phyloP scores from a whole-genome alignment of 2,329 filamentous ascomycete species.

The Chalaropsis ovoidea region DNA sequence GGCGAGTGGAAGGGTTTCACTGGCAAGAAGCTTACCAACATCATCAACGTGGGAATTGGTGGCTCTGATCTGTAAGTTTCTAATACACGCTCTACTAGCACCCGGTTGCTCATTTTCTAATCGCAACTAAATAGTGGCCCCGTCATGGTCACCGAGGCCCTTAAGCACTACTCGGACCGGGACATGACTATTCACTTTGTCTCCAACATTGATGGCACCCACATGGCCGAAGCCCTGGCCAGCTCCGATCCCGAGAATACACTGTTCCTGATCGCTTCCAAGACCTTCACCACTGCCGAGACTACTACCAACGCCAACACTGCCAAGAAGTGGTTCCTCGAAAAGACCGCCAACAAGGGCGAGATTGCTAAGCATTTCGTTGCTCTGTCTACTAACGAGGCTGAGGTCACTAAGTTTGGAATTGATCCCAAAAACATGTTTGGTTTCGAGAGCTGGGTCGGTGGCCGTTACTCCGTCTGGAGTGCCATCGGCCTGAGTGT shows the following conservation, averaged over 20 bases:
- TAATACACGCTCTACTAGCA: conserved; percentile 28
- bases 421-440: conserved; percentile 99
- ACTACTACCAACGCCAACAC: conserved; percentile 95
- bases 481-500: conserved; percentile 95
- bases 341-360: conserved; percentile 62
- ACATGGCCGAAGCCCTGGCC: conserved; percentile 86
- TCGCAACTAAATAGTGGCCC: conserved; percentile 55
- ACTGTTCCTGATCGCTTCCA: conserved; percentile 96
- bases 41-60: conserved; percentile 96
- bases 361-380: conserved; percentile 99
- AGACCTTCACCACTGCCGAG: conserved; percentile 98
- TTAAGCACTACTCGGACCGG: conserved; percentile 84
- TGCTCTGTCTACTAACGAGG: conserved; percentile 89
- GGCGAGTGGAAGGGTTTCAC: conserved; percentile 96
- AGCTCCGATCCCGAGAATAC: conserved; percentile 91
- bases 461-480: conserved; percentile 97
- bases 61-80: conserved; percentile 88
- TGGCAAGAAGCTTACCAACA: conserved; percentile 92
- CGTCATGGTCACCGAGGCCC: conserved; percentile 96
- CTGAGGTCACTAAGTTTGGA: conserved; percentile 94
- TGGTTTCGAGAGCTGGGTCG: conserved; percentile 96
- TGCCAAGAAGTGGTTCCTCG: conserved; percentile 92
- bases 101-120: conserved; percentile 26
- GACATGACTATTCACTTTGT: conserved; percentile 92
- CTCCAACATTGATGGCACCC: conserved; percentile 98